Base-by-base conservation (phyloP, 768 basidiomycete species). In the Cubamyces lactineus region DNA sequence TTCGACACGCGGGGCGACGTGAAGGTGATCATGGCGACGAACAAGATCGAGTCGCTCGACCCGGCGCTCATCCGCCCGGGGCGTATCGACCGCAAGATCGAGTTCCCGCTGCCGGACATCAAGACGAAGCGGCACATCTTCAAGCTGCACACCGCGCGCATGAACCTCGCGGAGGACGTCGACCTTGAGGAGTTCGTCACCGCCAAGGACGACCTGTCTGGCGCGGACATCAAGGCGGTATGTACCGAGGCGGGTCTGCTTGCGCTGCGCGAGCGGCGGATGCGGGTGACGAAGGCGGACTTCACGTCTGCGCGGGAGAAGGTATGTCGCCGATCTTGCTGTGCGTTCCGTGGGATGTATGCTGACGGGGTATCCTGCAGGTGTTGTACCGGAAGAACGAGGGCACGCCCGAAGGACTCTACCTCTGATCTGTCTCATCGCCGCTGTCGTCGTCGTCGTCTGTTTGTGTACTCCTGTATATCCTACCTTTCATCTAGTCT, bases 71-170 rank as follows among this genome's bases (percentile, higher is more conserved):
- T 99, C 71, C 92, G 97, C 53, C 97, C 97, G 5, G 97, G 97
- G 49, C 94, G 97, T 70, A 98, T 99, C 65, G 97, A 99, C 71
- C 86, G 97, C 55, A 99, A 99, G 81, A 99, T 99, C 53, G 97
- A 97, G 73, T 97, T 96, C 80, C 96, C 95, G 16, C 77, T 98
- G 34, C 97, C 97, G 15, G 97, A 99, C 70, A 87, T 96, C 65
- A 99, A 99, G 83, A 98, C 97, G 53, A 99, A 99, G 75, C 90
- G 96, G 15, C 96, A 97, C 75, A 99, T 99, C 73, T 98, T 99
- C 88, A 84, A 87, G 91, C 76, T 98, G 67, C 96, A 97, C 74
- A 98, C 97, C 4, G 87, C 92, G 30, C 88, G 96, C 5, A 99
- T 99, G 97, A 95, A 86, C 68, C 77, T 99, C 59, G 78, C 77